Conservation (phyloP, 257 asterid species). For the Solanum sparsipilum region DNA sequence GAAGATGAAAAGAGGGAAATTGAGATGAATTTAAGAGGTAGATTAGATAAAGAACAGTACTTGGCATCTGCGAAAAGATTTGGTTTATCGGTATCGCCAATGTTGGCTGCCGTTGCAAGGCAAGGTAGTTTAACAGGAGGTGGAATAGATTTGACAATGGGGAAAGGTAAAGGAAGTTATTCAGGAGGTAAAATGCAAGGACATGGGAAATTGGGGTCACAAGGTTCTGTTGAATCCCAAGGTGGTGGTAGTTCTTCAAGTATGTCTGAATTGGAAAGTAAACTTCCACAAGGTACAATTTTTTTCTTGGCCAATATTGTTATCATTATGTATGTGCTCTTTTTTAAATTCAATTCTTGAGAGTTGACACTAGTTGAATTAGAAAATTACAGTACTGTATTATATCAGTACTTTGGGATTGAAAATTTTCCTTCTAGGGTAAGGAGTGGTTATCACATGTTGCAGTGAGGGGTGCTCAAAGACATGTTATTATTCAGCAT, state of each 20-base stretch:
- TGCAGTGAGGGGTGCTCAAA: not conserved
- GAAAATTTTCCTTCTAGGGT: not conserved
- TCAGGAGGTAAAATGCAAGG: constrained; percentile 24
- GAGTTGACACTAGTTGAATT: not conserved
- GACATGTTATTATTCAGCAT: not conserved
- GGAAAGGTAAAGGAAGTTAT: constrained; percentile 38
- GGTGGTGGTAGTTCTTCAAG: constrained; percentile 75
- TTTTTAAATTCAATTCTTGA: not conserved
- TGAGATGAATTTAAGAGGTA: constrained; percentile 51
- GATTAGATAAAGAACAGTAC: constrained; percentile 45
- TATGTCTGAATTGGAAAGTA: constrained; percentile 53
- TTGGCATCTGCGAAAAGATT: constrained; percentile 27
- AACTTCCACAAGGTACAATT: constrained; percentile 52
- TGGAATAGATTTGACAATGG: constrained; percentile 29
- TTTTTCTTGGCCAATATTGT: not conserved
- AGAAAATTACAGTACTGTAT: not conserved
- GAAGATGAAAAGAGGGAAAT: constrained; percentile 56
- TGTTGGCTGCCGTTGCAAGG: constrained; percentile 12
- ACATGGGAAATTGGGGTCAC: constrained; percentile 22
- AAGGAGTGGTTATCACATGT: not conserved
- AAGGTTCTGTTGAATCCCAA: constrained; percentile 62
- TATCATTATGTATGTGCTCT: not conserved
- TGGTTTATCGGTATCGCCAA: constrained; percentile 21
- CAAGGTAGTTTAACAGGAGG: constrained; percentile 23
- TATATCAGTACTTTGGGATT: not conserved